These are phyloP conservation scores for Serendipita indica DNA, from an alignment of 768 basidiomycete species.

Conservation along the genomic window DNA sequence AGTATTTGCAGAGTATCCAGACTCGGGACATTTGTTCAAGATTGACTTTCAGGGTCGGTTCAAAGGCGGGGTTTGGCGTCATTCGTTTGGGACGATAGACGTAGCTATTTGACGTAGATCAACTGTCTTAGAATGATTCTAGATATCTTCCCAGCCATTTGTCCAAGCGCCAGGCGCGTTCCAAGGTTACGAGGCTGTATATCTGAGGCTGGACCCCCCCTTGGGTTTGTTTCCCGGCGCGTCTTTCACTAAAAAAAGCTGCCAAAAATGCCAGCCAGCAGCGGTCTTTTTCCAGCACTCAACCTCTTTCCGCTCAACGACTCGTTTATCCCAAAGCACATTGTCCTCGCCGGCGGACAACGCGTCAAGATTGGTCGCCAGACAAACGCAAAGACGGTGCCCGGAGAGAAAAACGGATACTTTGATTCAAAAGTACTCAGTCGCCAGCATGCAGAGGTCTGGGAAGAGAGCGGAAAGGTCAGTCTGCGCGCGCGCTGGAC, in stretches of 20 bases:
- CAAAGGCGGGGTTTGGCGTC: slow-evolving; percentile 23
- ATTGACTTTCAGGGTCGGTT: slow-evolving; percentile 34
- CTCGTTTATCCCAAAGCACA: slow-evolving; percentile 88
- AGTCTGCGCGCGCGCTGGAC: slow-evolving; percentile 14
- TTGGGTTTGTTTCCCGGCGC: background rate
- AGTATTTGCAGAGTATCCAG: slow-evolving; percentile 35
- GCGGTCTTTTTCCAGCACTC: slow-evolving; percentile 24
- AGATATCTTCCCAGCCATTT: background rate
- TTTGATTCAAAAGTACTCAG: slow-evolving; percentile 94
- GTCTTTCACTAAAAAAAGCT: background rate
- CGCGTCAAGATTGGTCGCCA: slow-evolving; percentile 88
- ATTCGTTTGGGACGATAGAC: slow-evolving; percentile 12
- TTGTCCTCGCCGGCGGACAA: slow-evolving; percentile 51
- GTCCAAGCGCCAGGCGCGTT: too few relatives aligned
- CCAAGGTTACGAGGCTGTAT: too few relatives aligned
- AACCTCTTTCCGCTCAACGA: slow-evolving; percentile 83
- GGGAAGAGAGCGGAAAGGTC: slow-evolving; percentile 81
- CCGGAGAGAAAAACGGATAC: slow-evolving; percentile 82
- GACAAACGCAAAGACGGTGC: slow-evolving; percentile 89
- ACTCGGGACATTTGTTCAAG: slow-evolving; percentile 41
- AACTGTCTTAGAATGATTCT: background rate
- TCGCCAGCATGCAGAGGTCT: slow-evolving; percentile 95
- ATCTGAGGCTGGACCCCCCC: background rate
- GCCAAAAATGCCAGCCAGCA: slow-evolving; percentile 6
- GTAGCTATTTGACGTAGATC: background rate